phyloP scores from a whole-genome alignment of 106 monocot genomes.

The Apostasia shenzhenica region DNA sequence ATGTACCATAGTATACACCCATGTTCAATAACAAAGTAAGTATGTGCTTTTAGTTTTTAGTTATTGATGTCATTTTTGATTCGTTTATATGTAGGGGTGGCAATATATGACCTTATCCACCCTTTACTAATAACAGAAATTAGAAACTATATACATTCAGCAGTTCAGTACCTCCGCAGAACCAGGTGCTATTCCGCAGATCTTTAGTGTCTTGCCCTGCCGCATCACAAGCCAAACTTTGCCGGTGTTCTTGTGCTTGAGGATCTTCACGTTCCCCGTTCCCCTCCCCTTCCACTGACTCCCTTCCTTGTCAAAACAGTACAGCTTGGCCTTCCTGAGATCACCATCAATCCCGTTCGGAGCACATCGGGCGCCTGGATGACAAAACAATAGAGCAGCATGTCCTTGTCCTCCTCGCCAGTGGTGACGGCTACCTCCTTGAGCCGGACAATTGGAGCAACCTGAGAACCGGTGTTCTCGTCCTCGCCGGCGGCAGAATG shows the following conservation, averaged over 20 bases:
- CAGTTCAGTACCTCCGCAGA: too few relatives aligned
- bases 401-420: constrained; percentile 86
- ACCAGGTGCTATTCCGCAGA: too few relatives aligned
- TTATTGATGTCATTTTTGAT: too few relatives aligned
- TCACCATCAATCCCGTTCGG: not conserved
- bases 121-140: too few relatives aligned
- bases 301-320: constrained; percentile 87
- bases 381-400: constrained; percentile 56
- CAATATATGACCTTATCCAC: too few relatives aligned
- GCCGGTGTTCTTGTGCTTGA: constrained; percentile 71
- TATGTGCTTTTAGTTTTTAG: too few relatives aligned
- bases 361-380: not conserved
- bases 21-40: too few relatives aligned
- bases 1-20: too few relatives aligned
- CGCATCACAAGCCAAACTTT: constrained; percentile 91
- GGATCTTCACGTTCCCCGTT: constrained; percentile 70
- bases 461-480: constrained; percentile 77
- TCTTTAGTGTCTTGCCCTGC: constrained; percentile 93
- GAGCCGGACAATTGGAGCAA: constrained; percentile 80
- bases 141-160: too few relatives aligned
- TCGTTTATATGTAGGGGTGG: too few relatives aligned
- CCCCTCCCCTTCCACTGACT: constrained; percentile 98
- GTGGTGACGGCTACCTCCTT: constrained; percentile 87
- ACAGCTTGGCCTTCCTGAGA: constrained; percentile 83
- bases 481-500: constrained; percentile 39